phyloP scores from a whole-genome alignment of 2,329 filamentous ascomycete genomes.

The Apiospora saccharicola region DNA sequence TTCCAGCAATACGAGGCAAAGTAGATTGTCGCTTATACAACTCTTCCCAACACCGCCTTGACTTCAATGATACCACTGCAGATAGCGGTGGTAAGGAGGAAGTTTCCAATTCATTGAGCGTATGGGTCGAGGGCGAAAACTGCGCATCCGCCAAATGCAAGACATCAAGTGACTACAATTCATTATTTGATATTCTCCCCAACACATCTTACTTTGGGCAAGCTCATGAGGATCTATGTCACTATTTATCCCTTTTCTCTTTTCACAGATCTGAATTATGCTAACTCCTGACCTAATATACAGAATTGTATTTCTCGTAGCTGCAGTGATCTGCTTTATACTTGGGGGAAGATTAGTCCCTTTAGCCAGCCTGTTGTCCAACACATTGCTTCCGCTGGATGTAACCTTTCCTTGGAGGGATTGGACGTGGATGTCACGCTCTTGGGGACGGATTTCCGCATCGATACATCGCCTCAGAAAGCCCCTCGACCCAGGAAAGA shows the following conservation, averaged over 20 bases:
- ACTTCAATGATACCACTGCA: background rate
- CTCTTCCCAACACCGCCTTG: background rate
- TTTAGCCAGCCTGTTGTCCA: conserved; percentile 36
- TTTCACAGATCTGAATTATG: too few species aligned
- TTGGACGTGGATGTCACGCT: conserved; percentile 34
- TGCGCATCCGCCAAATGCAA: background rate
- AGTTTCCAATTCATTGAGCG: background rate
- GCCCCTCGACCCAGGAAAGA: conserved; percentile 40
- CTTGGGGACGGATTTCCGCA: conserved; percentile 30
- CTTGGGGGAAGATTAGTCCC: conserved; percentile 29
- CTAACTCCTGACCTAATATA: too few species aligned
- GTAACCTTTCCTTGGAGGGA: conserved; percentile 48
- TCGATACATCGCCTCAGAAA: conserved; percentile 36
- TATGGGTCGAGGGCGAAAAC: conserved; percentile 2
- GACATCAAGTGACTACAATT: too few species aligned
- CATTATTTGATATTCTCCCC: too few species aligned
- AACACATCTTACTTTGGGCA: background rate
- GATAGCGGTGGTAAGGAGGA: too few species aligned
- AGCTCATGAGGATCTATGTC: too few species aligned
- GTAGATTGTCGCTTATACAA: conserved; percentile 4
- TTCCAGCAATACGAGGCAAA: background rate
- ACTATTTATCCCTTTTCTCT: too few species aligned
- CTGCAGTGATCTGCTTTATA: conserved; percentile 20
- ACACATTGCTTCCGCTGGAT: conserved; percentile 44
- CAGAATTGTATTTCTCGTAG: background rate